Conservation (phyloP, 306 rosid species). For the Fragaria nilgerrensis region DNA sequence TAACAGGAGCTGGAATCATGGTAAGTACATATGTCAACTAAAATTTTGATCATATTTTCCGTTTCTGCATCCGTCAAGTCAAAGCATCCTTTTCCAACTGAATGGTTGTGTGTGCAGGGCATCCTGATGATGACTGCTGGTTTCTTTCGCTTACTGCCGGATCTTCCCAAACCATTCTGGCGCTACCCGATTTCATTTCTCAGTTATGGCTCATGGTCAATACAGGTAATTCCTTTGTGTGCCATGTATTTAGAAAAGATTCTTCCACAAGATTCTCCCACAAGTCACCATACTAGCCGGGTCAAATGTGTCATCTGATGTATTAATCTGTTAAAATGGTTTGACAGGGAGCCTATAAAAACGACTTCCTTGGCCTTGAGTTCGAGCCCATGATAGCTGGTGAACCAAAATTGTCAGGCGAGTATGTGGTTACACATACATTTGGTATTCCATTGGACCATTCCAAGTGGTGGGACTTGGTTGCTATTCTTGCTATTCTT, state of each 20-base stretch:
- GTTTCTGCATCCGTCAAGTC: neutral
- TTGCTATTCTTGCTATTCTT: conserved; percentile 54
- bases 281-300: neutral
- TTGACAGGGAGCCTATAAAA: conserved; percentile 86
- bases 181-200: conserved; percentile 84
- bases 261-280: neutral
- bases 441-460: conserved; percentile 61
- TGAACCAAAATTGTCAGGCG: conserved; percentile 67
- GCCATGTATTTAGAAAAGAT: neutral
- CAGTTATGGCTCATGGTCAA: conserved; percentile 86
- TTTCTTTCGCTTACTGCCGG: conserved; percentile 66
- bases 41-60: neutral
- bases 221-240: conserved; percentile 50
- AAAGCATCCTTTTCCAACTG: conserved; percentile 12
- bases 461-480: conserved; percentile 97
- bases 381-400: conserved; percentile 66
- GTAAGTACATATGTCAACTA: conserved; percentile 43
- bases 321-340: neutral
- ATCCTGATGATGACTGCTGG: conserved; percentile 96
- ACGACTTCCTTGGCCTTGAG: conserved; percentile 81
- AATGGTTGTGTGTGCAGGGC: conserved; percentile 54
- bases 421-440: conserved; percentile 45
- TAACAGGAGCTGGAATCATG: conserved; percentile 93
- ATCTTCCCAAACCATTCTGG: conserved; percentile 93
- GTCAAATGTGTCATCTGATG: neutral